A percentile compares a stretch with the other conserved stretches of the same genome.
Conservation (phyloP, 129 eudicot species). For the Rutidosis leptorrhynchoides region DNA sequence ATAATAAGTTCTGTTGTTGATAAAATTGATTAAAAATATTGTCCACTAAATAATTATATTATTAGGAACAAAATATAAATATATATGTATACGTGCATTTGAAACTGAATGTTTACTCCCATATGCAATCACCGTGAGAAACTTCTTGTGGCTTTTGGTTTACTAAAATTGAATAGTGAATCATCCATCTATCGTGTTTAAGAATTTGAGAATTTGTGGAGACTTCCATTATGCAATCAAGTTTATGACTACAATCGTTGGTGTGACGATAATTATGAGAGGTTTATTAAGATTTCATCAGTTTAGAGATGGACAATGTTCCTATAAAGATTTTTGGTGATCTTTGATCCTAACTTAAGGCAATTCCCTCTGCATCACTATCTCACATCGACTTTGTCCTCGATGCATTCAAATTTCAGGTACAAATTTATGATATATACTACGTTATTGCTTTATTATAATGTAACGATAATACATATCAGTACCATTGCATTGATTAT, state of each 20-base stretch:
- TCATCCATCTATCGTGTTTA: conserved; percentile 67
- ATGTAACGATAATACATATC: conserved; percentile 21
- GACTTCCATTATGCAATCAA: conserved; percentile 81
- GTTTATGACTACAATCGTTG: conserved; percentile 63
- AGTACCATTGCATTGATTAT: conserved; percentile 20
- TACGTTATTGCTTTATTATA: background rate
- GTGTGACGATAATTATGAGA: conserved; percentile 68
- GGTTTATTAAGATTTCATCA: conserved; percentile 91
- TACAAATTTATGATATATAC: background rate
- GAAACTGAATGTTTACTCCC: no score
- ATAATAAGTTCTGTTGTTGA: no score
- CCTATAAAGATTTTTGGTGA: conserved; percentile 89
- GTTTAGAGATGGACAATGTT: conserved; percentile 68
- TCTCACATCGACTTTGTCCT: background rate
- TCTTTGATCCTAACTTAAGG: background rate
- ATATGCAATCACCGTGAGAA: conserved; percentile 92
- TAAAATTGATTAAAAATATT: no score
- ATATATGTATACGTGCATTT: no score
- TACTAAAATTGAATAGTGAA: conserved; percentile 64
- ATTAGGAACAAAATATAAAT: no score
- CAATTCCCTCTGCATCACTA: background rate
- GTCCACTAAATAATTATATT: no score
- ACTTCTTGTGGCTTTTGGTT: conserved; percentile 83
- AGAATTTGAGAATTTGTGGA: conserved; percentile 86
- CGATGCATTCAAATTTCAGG: background rate